Evolutionary conservation across 139 green algal genomes (phyloP).

Genomic region (Helicosporidium sp.): DNA sequence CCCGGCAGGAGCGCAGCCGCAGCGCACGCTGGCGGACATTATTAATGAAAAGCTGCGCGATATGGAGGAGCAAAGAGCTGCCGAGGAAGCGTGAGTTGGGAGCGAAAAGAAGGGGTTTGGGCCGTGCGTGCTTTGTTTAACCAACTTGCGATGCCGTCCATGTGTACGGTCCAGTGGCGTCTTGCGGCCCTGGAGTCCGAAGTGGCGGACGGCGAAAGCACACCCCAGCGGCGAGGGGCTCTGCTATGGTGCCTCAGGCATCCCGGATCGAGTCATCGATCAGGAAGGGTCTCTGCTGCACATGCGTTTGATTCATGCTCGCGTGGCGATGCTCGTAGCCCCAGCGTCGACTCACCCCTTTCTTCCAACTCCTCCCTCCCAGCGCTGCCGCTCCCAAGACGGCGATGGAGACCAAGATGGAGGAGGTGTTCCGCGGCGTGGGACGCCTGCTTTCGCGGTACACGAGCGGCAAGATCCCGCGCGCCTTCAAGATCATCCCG

Average conservation of each 20-base stretch:
- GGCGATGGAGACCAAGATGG: no score
- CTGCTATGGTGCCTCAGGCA: no score
- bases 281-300: no score
- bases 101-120: no score
- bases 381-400: no score
- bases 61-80: slow-evolving; percentile 17
- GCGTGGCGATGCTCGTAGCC: no score
- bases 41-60: slow-evolving; percentile 64
- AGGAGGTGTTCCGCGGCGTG: slow-evolving; percentile 48
- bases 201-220: slow-evolving; percentile 21
- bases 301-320: no score
- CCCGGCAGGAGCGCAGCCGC: slow-evolving; percentile 13
- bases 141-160: slow-evolving; percentile 14
- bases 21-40: slow-evolving; percentile 66
- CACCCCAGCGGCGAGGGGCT: not conserved
- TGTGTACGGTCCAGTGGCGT: slow-evolving; percentile 17
- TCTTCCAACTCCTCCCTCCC: no score
- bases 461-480: slow-evolving; percentile 69
- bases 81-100: slow-evolving; percentile 1
- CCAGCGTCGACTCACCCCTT: no score
- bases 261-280: no score
- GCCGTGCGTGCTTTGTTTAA: not conserved
- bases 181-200: slow-evolving; percentile 10
- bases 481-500: slow-evolving; percentile 98
- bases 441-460: slow-evolving; percentile 47